Percentiles rank a stretch among this genome's conserved stretches.
These are phyloP conservation scores for Aureobasidium sp. DNA, from an alignment of 2,329 filamentous ascomycete species.

Conservation along the genomic window DNA sequence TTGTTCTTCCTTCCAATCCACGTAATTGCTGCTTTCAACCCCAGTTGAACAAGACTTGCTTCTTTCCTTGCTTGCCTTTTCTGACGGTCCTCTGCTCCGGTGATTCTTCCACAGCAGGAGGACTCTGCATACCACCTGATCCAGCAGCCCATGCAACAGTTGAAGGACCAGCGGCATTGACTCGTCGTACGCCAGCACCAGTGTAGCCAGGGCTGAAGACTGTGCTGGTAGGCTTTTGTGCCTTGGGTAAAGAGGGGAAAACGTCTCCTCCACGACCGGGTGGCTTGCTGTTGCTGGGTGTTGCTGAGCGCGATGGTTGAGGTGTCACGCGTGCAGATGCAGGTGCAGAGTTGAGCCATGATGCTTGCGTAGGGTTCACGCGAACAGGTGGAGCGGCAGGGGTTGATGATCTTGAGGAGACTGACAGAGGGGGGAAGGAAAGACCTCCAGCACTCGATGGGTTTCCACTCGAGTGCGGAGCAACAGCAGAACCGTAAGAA, in stretches of 20 bases:
- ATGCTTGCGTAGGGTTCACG: slow-evolving; percentile 19
- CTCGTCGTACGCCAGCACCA: slow-evolving; percentile 35
- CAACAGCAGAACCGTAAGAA: slow-evolving; percentile 40
- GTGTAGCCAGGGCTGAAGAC: slow-evolving; percentile 42
- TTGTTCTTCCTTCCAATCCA: background rate
- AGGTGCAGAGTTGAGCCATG: slow-evolving; percentile 24
- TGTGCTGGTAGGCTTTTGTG: slow-evolving; percentile 57
- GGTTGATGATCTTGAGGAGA: background rate
- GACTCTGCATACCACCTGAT: slow-evolving; percentile 16
- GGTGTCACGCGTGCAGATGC: slow-evolving; percentile 22
- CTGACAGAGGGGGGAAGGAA: slow-evolving; percentile 17
- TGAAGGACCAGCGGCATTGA: slow-evolving; percentile 30
- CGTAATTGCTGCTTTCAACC: slow-evolving; percentile 18
- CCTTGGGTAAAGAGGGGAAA: slow-evolving; percentile 76
- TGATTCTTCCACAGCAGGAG: slow-evolving; percentile 19
- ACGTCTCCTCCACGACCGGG: slow-evolving; percentile 41
- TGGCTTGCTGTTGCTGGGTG: slow-evolving; percentile 20
- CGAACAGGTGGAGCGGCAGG: slow-evolving; percentile 8
- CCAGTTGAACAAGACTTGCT: slow-evolving; percentile 43
- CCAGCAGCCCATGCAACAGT: slow-evolving; percentile 31
- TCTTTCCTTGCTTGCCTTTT: slow-evolving; percentile 42
- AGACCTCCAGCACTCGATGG: slow-evolving; percentile 6
- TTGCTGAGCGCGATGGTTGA: slow-evolving; percentile 28
- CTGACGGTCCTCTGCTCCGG: slow-evolving; percentile 27
- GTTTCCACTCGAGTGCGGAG: slow-evolving; percentile 14